These are phyloP conservation scores for Entomortierella lignicola DNA, from an alignment of 192 early-diverging fungal species.

Conservation along the genomic window DNA sequence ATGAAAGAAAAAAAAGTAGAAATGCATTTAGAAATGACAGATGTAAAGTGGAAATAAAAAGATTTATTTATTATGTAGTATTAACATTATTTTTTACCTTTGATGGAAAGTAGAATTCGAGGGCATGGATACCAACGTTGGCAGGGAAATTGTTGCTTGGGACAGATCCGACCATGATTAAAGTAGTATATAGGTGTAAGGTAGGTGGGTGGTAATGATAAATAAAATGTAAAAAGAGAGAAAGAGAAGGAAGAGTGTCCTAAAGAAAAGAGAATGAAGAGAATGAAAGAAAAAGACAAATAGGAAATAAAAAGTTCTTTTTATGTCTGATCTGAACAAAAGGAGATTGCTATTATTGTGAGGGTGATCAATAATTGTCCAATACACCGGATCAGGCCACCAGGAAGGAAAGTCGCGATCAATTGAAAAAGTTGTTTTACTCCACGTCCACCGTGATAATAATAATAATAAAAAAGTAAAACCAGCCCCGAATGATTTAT, in stretches of 20 bases:
- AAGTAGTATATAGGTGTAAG: background rate
- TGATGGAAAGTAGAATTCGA: slow-evolving; percentile 77
- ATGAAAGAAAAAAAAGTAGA: background rate
- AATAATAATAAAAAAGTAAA: no score
- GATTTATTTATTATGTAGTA: no score
- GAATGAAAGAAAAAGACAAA: background rate
- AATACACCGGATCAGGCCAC: no score
- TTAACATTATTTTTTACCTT: slow-evolving; percentile 27
- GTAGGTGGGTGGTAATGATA: slow-evolving; percentile 3
- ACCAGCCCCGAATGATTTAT: no score
- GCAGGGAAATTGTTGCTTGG: slow-evolving; percentile 57
- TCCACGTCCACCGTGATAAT: no score
- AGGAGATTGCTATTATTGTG: no score
- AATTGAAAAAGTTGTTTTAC: no score
- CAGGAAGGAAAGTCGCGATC: no score
- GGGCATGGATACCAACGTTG: slow-evolving; percentile 73
- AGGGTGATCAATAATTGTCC: no score
- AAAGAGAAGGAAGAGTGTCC: background rate
- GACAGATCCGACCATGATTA: slow-evolving; percentile 51
- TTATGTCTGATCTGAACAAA: no score
- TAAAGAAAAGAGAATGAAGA: background rate
- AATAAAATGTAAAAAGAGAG: slow-evolving; percentile 8
- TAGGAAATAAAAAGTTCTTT: no score
- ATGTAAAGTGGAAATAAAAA: no score
- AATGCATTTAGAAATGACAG: background rate